phyloP scores from a whole-genome alignment of 2,329 filamentous ascomycete genomes.

The Aspergillus sp. region DNA sequence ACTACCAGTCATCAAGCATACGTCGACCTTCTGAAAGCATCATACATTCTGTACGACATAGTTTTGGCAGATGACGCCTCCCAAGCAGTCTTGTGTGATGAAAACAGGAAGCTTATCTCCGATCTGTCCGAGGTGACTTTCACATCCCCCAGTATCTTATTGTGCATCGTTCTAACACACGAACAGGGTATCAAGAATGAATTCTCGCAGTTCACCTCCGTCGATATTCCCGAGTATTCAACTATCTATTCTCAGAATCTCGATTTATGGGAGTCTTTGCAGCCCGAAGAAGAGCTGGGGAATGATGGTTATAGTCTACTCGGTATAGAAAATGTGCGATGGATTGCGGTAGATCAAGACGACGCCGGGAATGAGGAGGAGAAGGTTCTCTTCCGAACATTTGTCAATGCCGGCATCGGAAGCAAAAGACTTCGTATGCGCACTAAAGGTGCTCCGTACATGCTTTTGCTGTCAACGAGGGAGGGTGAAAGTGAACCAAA shows the following conservation, averaged over 20 bases:
- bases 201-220: constrained; percentile 24
- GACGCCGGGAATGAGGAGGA: constrained; percentile 32
- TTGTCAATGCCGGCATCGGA: constrained; percentile 34
- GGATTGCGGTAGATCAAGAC: constrained; percentile 31
- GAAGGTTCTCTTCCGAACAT: constrained; percentile 28
- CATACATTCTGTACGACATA: constrained; percentile 33
- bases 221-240: constrained; percentile 27
- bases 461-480: constrained; percentile 29
- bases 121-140: constrained; percentile 29
- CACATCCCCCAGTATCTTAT: neutral
- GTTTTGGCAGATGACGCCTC: constrained; percentile 25
- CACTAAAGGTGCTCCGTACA: constrained; percentile 32
- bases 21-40: constrained; percentile 32
- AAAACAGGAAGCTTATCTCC: constrained; percentile 31
- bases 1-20: constrained; percentile 29
- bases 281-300: constrained; percentile 26
- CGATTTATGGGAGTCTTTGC: constrained; percentile 31
- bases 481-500: constrained; percentile 35
- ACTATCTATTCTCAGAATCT: constrained; percentile 23
- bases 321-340: constrained; percentile 25
- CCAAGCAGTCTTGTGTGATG: constrained; percentile 22
- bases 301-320: constrained; percentile 14
- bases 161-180: neutral
- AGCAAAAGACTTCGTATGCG: constrained; percentile 31
- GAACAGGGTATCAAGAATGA: constrained; percentile 28